Evolutionary conservation across 2,329 filamentous ascomycete species (phyloP), one percentile per base, ranked within the genome.

Genomic region (Microdochium trichocladiopsis): DNA sequence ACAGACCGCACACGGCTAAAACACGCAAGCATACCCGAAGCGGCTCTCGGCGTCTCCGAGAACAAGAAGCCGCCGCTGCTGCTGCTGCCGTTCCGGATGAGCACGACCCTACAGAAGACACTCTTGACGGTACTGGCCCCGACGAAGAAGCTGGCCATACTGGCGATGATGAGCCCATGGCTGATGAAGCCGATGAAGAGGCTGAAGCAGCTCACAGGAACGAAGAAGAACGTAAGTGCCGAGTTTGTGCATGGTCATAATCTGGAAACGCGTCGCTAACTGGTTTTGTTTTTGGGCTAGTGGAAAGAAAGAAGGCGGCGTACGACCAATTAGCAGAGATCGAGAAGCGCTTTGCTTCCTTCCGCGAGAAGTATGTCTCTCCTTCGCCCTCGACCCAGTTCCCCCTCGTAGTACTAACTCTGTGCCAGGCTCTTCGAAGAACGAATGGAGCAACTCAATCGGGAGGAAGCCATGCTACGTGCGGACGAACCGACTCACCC

Each of bases 341-440:
- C 45, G 93, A 97, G 66, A 87, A 87, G 66, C 89, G 94, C 64
- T 99, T 99, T 71, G 83, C 86, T 54, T 80, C 87, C 18, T 89
- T 97, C 63, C 83, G 91, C 62, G 91, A 91, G 57, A 86, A 84
- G 86, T 88, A 66, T 61, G 77, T 70, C 43, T 33, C 11, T 5
- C 10, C 41, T n/a, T n/a, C 41, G 21, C n/a, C 23, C 3, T 22
- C 21, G 5, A 37, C 49, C 33, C 24, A 11, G 4, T 51, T 37
- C 14, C 24, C 4, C n/a, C 31, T n/a, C 21, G 43, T 18, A 41
- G 52, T 51, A 28, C 58, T 66, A 57, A 69, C 50, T 51, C 18
- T 21, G 51, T 62, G 52, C 62, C 61, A 95, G 91, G 58, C 79
- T 96, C 43, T 94, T 92, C 68, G 90, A 94, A 64, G 93, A 97